Evolutionary conservation across 495 filamentous ascomycete genomes (phyloP).

Genomic region (Pyrenula massariospora): DNA sequence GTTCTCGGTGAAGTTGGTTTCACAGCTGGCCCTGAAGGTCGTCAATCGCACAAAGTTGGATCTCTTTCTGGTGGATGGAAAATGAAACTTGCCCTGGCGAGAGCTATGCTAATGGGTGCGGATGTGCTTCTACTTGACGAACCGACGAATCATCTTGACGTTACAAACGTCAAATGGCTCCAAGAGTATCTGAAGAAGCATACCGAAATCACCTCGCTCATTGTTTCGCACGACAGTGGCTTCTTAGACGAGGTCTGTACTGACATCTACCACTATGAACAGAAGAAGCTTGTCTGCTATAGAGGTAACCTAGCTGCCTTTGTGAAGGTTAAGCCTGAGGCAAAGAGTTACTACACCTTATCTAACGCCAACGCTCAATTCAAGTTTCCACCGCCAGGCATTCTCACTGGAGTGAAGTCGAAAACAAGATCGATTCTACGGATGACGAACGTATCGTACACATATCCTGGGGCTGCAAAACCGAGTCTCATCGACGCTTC

Average conservation of each 20-base stretch:
- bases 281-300: constrained; percentile 92
- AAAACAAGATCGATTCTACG: constrained; percentile 85
- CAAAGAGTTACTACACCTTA: constrained; percentile 96
- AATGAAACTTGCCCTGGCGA: constrained; percentile 96
- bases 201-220: constrained; percentile 93
- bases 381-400: constrained; percentile 94
- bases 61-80: constrained; percentile 99
- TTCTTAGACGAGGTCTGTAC: constrained; percentile 97
- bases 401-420: constrained; percentile 91
- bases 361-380: constrained; percentile 84
- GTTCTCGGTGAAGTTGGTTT: constrained; percentile 91
- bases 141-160: constrained; percentile 97
- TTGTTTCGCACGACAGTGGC: constrained; percentile 94
- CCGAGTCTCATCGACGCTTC: constrained; percentile 82
- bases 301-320: constrained; percentile 91
- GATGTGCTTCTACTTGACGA: constrained; percentile 95
- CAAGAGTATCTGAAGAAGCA: constrained; percentile 91
- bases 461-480: constrained; percentile 76
- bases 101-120: constrained; percentile 92
- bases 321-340: constrained; percentile 87
- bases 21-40: constrained; percentile 76
- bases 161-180: constrained; percentile 91
- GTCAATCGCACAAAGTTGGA: constrained; percentile 77
- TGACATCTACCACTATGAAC: constrained; percentile 98
- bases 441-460: constrained; percentile 83